phyloP scores from a whole-genome alignment of 116 monocot genomes.

The Zostera marina region DNA sequence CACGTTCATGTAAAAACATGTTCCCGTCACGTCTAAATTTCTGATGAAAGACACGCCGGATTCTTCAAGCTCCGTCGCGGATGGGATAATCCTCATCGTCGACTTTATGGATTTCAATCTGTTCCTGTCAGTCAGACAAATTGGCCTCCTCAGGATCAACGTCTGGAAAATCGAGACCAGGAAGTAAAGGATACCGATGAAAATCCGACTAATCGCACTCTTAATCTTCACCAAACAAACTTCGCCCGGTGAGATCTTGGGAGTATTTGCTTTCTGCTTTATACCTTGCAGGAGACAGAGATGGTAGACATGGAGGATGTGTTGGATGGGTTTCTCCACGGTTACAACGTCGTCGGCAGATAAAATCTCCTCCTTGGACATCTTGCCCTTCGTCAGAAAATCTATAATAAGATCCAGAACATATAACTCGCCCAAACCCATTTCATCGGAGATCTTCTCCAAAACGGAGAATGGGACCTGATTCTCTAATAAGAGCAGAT shows the following conservation, averaged over 20 bases:
- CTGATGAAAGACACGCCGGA: conserved; percentile 16
- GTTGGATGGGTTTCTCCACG: neutral
- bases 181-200: neutral
- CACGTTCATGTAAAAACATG: conserved; percentile 3
- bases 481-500: conserved; percentile 32
- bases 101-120: neutral
- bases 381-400: neutral
- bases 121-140: neutral
- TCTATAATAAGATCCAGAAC: neutral
- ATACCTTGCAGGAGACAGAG: conserved; percentile 1
- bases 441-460: neutral
- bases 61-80: conserved; percentile 14
- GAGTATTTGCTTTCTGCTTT: neutral
- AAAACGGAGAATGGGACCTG: conserved; percentile 32
- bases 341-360: neutral
- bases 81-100: conserved; percentile 4
- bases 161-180: conserved; percentile 1
- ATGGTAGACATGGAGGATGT: conserved; percentile 3
- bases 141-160: neutral
- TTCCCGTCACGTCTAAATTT: neutral
- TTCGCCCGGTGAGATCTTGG: no score
- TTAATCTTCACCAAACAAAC: neutral
- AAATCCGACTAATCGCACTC: neutral
- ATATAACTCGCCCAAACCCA: neutral
- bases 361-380: neutral